These are phyloP conservation scores for Solanum piurae DNA, from an alignment of 257 asterid species.

Conservation along the genomic window DNA sequence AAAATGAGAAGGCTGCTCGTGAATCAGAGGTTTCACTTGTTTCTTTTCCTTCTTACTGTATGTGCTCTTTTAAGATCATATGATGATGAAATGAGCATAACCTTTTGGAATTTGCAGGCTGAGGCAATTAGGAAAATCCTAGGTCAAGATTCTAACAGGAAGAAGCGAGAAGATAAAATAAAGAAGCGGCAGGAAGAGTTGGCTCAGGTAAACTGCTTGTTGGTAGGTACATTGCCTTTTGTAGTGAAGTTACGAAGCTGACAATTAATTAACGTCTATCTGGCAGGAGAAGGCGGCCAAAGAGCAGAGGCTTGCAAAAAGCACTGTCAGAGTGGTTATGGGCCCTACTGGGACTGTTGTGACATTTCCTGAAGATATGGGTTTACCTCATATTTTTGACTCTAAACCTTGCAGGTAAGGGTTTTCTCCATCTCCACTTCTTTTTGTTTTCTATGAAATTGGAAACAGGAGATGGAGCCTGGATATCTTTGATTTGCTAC, in stretches of 20 bases:
- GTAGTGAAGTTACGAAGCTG: neutral
- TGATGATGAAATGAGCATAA: neutral
- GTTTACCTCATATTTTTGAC: constrained; percentile 59
- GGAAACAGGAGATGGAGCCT: neutral
- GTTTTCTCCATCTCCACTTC: neutral
- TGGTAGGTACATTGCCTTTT: neutral
- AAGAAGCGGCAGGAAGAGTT: constrained; percentile 91
- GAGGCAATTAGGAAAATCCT: constrained; percentile 85
- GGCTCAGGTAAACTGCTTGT: constrained; percentile 58
- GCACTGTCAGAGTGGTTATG: constrained; percentile 65
- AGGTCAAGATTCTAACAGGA: constrained; percentile 95
- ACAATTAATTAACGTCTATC: neutral
- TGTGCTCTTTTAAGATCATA: neutral
- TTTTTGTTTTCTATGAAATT: neutral
- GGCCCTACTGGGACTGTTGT: constrained; percentile 81
- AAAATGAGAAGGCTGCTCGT: constrained; percentile 38
- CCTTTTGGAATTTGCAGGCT: constrained; percentile 12
- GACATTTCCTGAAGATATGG: constrained; percentile 72
- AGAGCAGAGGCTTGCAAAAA: constrained; percentile 53
- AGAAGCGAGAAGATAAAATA: constrained; percentile 81
- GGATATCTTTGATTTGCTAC: neutral
- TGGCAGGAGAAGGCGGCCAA: constrained; percentile 64
- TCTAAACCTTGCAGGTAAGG: constrained; percentile 47
- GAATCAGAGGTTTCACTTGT: constrained; percentile 29
- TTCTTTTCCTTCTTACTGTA: neutral